phyloP scores from a whole-genome alignment of 331 rosid species.

The Erythrophleum ivorense region DNA sequence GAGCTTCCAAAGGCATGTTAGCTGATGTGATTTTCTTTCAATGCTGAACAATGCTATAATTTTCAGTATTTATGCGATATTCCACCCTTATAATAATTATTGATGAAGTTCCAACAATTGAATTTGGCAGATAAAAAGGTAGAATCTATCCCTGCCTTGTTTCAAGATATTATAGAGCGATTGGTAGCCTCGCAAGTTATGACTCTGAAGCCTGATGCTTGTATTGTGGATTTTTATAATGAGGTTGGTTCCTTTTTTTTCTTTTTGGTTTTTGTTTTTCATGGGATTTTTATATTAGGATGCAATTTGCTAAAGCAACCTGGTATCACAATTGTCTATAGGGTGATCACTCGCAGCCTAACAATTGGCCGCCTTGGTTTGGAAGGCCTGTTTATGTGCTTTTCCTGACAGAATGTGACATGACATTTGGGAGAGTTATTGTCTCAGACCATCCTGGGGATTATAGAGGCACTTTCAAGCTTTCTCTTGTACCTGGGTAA shows the following conservation, averaged over 20 bases:
- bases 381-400: slow-evolving; percentile 84
- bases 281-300: background rate
- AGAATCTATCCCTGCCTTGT: slow-evolving; percentile 81
- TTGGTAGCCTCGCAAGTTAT: slow-evolving; percentile 61
- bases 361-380: slow-evolving; percentile 78
- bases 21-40: slow-evolving; percentile 26
- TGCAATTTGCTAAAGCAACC: slow-evolving; percentile 32
- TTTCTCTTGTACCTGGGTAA: slow-evolving; percentile 91
- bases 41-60: slow-evolving; percentile 8
- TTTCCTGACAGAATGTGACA: slow-evolving; percentile 87
- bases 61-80: slow-evolving; percentile 19
- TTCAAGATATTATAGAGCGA: slow-evolving; percentile 80
- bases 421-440: slow-evolving; percentile 79
- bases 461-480: slow-evolving; percentile 70
- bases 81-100: slow-evolving; percentile 7
- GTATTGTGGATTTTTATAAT: slow-evolving; percentile 84
- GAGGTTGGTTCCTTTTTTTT: slow-evolving; percentile 59
- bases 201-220: slow-evolving; percentile 88
- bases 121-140: slow-evolving; percentile 70
- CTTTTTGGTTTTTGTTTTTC: slow-evolving; percentile 6
- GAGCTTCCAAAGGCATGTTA: slow-evolving; percentile 68
- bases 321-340: slow-evolving; percentile 46
- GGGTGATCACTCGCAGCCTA: slow-evolving; percentile 97
- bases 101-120: slow-evolving; percentile 38
- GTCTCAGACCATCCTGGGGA: slow-evolving; percentile 79